Evolutionary conservation across 148 eudicot species (phyloP).

Genomic region (Rhododendron vialii): DNA sequence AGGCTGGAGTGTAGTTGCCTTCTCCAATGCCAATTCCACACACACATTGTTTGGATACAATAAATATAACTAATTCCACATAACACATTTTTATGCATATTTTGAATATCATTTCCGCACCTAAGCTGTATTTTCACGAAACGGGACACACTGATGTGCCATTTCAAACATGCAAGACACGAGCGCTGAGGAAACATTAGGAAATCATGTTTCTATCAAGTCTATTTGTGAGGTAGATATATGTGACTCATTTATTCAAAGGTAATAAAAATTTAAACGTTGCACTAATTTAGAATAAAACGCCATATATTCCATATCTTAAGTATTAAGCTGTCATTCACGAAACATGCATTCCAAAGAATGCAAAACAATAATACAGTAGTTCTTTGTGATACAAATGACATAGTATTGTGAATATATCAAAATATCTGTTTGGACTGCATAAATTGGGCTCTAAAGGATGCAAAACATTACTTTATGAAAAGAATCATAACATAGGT

Average conservation of each 20-base stretch:
- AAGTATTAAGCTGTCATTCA: background rate
- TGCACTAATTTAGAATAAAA: background rate
- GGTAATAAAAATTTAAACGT: background rate
- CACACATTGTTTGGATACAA: background rate
- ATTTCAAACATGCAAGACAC: background rate
- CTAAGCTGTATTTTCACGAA: background rate
- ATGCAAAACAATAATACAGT: background rate
- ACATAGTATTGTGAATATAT: background rate
- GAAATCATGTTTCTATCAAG: background rate
- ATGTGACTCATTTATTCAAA: background rate
- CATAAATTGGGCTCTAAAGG: background rate
- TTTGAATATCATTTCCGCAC: background rate
- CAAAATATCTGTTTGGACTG: background rate
- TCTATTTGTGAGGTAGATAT: background rate
- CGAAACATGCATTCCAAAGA: background rate
- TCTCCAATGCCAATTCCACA: background rate
- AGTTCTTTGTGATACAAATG: background rate
- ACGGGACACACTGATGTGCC: background rate
- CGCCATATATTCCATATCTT: background rate
- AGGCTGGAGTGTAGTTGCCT: background rate
- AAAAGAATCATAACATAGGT: background rate
- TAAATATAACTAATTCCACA: background rate
- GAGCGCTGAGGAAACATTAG: background rate
- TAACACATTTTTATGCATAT: background rate
- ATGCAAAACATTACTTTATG: background rate